These are phyloP conservation scores for Protomyces lactucae-debilis DNA, from an alignment of 1,139 yeast species.

Conservation along the genomic window DNA sequence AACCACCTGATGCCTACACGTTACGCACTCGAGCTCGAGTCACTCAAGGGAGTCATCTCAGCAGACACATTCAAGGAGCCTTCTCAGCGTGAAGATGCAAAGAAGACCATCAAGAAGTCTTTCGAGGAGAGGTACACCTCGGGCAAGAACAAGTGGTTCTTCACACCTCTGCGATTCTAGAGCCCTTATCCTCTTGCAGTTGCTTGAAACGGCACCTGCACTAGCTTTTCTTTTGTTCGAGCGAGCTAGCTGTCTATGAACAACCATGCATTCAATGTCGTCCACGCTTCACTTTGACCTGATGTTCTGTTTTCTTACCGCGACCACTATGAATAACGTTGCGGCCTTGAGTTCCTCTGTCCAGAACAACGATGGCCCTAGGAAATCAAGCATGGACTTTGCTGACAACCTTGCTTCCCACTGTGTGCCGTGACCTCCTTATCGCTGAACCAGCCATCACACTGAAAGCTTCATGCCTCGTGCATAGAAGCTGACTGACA, in stretches of 20 bases:
- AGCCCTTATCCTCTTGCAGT: not conserved
- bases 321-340: too few species aligned
- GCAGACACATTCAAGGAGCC: conserved; percentile 96
- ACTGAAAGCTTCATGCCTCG: too few species aligned
- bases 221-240: not conserved
- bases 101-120: conserved; percentile 98
- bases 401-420: too few species aligned
- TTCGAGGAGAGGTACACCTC: conserved; percentile 86
- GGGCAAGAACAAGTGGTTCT: conserved; percentile 28
- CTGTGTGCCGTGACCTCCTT: too few species aligned
- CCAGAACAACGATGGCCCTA: too few species aligned
- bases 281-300: too few species aligned
- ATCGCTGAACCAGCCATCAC: too few species aligned
- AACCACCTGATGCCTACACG: conserved; percentile 99
- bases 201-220: not conserved
- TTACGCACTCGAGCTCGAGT: conserved; percentile 95
- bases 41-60: conserved; percentile 86
- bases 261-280: not conserved
- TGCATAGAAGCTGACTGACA: too few species aligned
- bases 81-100: conserved; percentile 98
- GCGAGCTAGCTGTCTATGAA: not conserved
- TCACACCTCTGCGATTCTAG: not conserved
- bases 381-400: too few species aligned
- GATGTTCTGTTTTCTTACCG: too few species aligned
- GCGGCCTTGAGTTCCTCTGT: not conserved